Evolutionary conservation across 148 eudicot species (phyloP).

Genomic region (Selenicereus undatus): DNA sequence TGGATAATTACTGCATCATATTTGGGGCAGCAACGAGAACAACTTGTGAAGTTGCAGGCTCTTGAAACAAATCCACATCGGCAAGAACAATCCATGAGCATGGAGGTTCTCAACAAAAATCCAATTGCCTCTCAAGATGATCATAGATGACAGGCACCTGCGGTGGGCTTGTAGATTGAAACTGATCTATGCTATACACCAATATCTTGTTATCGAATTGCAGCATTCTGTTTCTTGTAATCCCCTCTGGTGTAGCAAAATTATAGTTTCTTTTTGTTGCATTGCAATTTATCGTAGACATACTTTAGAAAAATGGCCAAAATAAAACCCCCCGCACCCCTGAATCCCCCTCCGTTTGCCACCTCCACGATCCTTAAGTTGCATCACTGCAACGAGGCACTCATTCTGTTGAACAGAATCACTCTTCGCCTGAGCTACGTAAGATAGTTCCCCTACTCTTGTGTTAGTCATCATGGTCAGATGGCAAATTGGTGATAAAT

Average conservation of each 20-base stretch:
- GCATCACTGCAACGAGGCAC: no score
- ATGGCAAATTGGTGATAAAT: no score
- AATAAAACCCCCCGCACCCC: not conserved
- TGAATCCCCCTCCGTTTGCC: not conserved
- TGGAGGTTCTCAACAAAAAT: constrained; percentile 12
- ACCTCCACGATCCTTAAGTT: no score
- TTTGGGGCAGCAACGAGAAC: constrained; percentile 61
- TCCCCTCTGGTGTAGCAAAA: not conserved
- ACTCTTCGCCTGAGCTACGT: no score
- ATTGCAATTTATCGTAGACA: not conserved
- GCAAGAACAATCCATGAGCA: constrained; percentile 53
- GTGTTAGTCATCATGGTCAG: no score
- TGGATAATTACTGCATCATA: constrained; percentile 71
- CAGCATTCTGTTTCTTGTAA: not conserved
- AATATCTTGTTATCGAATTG: not conserved
- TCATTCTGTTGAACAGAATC: no score
- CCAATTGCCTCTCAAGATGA: constrained; percentile 5
- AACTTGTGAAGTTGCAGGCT: constrained; percentile 44
- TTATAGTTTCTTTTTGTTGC: no score
- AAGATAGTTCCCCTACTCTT: no score
- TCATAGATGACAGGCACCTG: not conserved
- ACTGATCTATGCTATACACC: not conserved
- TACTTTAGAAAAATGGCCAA: not conserved
- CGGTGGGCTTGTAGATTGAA: constrained; percentile 8
- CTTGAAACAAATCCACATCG: constrained; percentile 5